Evolutionary conservation across 73 alveolate species (phyloP), one percentile per base, ranked within the genome.

Genomic region (Paramecium biaurelia): DNA sequence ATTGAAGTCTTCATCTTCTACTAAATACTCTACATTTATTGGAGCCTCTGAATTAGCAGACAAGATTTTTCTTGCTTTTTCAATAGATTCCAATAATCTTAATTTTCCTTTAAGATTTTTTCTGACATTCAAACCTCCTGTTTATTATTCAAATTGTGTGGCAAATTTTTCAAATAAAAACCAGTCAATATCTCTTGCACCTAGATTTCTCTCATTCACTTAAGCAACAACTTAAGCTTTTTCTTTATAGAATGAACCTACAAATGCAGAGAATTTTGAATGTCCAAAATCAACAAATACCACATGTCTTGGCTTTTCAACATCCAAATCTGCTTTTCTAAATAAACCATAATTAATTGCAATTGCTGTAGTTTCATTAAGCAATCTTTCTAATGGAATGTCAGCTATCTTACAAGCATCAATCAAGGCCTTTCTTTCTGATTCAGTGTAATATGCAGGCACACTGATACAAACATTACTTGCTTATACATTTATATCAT

Each of bases 281-380:
- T 98, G 99, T 14, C 99, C 99, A 26, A 98, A 89, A 92, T 98
- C 99, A 86, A 96, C 96, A 85, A 98, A 97, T 5, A 97, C 99
- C 7, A 98, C 99, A 28, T 94, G 84, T 95, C 99, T 96, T 21
- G 98, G 96, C 35, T 93, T 96, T 28, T 96, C 97, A 53, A 92
- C 97, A 24, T 94, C 96, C 70, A 98, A 94, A 68, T 95, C 98
- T 59, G 92, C 89, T 95, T 94, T 95, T 93, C 99, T 98, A 96
- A 95, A 96, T 92, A 99, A 94, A 57, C 99, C 99, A 86, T 99
- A 99, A 89, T 97, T 95, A 24, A 99, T 95, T 38, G 99, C 97
- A 28, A 97, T 95, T 28, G 99, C 99, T 7, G 99, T 97, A 45
- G 98, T 96, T 89, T 99, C 99, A 93, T 98, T 98, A 76, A 99